phyloP scores from a whole-genome alignment of 2,329 filamentous ascomycete species.

The Coniosporium tulheliwenetii region DNA sequence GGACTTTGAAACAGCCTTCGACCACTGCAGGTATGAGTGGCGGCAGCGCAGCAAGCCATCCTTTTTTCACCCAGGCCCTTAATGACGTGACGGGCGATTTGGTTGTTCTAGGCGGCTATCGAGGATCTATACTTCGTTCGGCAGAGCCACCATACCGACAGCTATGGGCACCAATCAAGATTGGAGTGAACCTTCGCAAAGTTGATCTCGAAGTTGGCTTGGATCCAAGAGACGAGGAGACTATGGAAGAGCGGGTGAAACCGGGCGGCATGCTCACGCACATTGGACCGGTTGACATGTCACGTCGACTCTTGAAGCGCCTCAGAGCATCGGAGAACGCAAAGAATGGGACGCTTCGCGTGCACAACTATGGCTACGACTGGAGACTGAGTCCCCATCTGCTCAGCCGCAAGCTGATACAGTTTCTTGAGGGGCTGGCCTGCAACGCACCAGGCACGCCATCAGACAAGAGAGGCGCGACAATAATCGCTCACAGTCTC shows the following conservation, averaged over 20 bases:
- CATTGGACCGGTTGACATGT: slow-evolving; percentile 84
- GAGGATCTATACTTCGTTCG: slow-evolving; percentile 77
- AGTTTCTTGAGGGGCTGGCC: slow-evolving; percentile 58
- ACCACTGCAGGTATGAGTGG: background rate
- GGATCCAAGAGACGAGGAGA: slow-evolving; percentile 65
- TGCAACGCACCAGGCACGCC: slow-evolving; percentile 49
- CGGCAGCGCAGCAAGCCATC: slow-evolving; percentile 21
- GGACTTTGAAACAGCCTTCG: background rate
- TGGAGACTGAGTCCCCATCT: slow-evolving; percentile 77
- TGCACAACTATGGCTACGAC: slow-evolving; percentile 90
- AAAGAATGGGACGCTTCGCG: slow-evolving; percentile 51
- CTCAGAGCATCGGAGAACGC: slow-evolving; percentile 61
- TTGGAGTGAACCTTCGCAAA: slow-evolving; percentile 80
- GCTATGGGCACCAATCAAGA: slow-evolving; percentile 86
- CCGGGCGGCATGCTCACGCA: slow-evolving; percentile 80
- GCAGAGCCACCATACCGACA: slow-evolving; percentile 71
- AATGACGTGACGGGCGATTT: slow-evolving; percentile 66
- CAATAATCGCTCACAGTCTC: slow-evolving; percentile 73
- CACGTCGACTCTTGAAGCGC: slow-evolving; percentile 64
- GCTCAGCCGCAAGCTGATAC: slow-evolving; percentile 53
- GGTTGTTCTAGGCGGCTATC: slow-evolving; percentile 78
- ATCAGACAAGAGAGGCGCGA: slow-evolving; percentile 47
- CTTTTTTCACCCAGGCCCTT: slow-evolving; percentile 41
- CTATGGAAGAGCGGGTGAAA: slow-evolving; percentile 69
- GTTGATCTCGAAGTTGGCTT: slow-evolving; percentile 82